Percentiles rank a stretch among this genome's conserved stretches.
phyloP scores from a whole-genome alignment of 192 early-diverging fungal genomes.

The Diversispora epigaea region DNA sequence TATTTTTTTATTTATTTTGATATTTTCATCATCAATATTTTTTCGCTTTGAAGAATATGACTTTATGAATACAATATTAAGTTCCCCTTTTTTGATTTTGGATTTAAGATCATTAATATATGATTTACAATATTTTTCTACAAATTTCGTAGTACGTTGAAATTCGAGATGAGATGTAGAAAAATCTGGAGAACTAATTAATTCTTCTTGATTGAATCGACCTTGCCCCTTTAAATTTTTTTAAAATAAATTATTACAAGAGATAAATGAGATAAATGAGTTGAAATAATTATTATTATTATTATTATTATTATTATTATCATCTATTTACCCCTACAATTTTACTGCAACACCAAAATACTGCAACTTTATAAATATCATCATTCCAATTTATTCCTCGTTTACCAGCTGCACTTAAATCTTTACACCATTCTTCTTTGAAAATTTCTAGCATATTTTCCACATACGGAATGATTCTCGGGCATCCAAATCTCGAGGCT shows the following conservation, averaged over 20 bases:
- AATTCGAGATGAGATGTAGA: not conserved
- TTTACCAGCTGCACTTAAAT: not conserved
- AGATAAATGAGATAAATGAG: too few relatives aligned
- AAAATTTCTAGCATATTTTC: constrained; percentile 18
- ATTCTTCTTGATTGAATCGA: not conserved
- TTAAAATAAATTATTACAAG: not conserved
- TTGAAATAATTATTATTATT: not conserved
- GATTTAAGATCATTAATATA: constrained; percentile 5
- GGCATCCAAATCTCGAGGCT: not conserved
- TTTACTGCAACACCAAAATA: constrained; percentile 17
- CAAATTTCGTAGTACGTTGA: not conserved
- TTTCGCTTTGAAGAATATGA: not conserved
- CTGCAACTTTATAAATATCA: constrained; percentile 5
- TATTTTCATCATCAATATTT: not conserved
- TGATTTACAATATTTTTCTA: not conserved
- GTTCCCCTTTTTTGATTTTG: not conserved
- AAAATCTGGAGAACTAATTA: not conserved
- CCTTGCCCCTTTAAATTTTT: not conserved
- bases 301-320: too few relatives aligned
- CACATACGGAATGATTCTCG: not conserved
- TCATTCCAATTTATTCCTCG: constrained; percentile 8
- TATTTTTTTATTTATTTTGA: not conserved
- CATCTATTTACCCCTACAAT: not conserved
- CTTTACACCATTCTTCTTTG: not conserved
- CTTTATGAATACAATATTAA: not conserved